Conservation (phyloP, 257 asterid genomes). For the Knoxia roxburghii region DNA sequence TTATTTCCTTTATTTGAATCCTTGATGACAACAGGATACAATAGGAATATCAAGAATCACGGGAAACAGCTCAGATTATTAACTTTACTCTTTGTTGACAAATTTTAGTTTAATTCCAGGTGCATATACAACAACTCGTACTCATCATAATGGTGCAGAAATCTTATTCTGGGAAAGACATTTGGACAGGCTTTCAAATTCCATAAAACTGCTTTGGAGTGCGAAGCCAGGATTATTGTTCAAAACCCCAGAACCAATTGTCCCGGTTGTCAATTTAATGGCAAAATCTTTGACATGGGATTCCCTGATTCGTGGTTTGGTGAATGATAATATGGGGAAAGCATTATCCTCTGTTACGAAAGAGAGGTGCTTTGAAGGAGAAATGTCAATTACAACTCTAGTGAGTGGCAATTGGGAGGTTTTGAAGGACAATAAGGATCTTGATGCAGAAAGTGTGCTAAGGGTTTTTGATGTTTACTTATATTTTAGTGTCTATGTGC, state of each 20-base stretch:
- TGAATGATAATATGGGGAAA: slow-evolving; percentile 57
- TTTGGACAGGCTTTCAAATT: slow-evolving; percentile 57
- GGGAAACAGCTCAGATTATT: background rate
- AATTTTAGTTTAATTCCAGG: slow-evolving; percentile 40
- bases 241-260: slow-evolving; percentile 12
- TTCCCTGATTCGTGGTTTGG: slow-evolving; percentile 45
- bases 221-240: slow-evolving; percentile 49
- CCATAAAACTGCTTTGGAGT: slow-evolving; percentile 45
- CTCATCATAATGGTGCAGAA: slow-evolving; percentile 56
- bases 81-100: background rate
- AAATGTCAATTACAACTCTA: slow-evolving; percentile 63
- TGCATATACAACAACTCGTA: slow-evolving; percentile 93
- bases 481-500: slow-evolving; percentile 64
- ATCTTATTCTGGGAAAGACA: slow-evolving; percentile 86
- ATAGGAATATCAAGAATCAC: too few relatives aligned
- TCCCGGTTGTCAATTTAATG: slow-evolving; percentile 22
- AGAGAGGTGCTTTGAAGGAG: slow-evolving; percentile 50
- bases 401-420: slow-evolving; percentile 57
- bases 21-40: background rate
- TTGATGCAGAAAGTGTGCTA: slow-evolving; percentile 37
- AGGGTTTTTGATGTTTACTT: slow-evolving; percentile 63
- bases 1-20: background rate
- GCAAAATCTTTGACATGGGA: slow-evolving; percentile 41
- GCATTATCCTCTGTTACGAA: slow-evolving; percentile 44
- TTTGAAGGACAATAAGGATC: slow-evolving; percentile 21